Evolutionary conservation across 1,284 basidiomycete genomes (phyloP), one percentile per base, ranked within the genome.

Genomic region (Pseudozyma hubeiensis): DNA sequence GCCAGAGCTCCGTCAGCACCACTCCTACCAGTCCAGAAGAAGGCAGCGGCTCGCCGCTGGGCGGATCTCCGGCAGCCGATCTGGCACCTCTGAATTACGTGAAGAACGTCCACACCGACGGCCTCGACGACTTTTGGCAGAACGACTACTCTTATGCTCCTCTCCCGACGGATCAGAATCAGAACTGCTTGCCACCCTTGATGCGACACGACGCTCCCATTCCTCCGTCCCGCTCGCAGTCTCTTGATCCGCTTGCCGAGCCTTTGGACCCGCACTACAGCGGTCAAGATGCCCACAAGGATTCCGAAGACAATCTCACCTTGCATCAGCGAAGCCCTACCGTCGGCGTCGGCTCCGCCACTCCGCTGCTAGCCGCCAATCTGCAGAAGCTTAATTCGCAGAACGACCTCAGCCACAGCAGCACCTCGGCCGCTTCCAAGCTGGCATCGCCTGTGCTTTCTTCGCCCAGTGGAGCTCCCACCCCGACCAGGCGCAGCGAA

Each of bases 21-120:
- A 76, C 70, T 33, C 74, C 74, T 7, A 76, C 65, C 1, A 76
- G 69, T 35, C 74, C 71, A 7, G 74, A 62, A 34, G 70, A 75
- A 35, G 70, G 41, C 3, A 50, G 35, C 17, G 52, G 48, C 11
- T 59, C 54, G 17, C 51, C 54, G 1, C 49, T 64, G 30, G 65
- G 17, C 9, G 31, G 24, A 4, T 47, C 58, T 4, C 45, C 19
- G 2, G 35, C 46, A 11, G 39, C 31, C 19, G 60, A 68, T 14
- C 52, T 52, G n/a, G 40, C 57, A 9, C 17, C 31, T 3, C 45
- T 60, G 8, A 53, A 60, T 33, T 37, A 56, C 40, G 40, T 14
- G n/a, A 50, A 41, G 10, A 19, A 4, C 31, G 29, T 30, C 0
- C n/a, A 43, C 1, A 37, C 17, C n/a, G 58, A 55, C 4, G 47